Percentiles rank a stretch among this genome's conserved stretches.
Evolutionary conservation across 2,329 filamentous ascomycete genomes (phyloP).

Genomic region (Fusarium camptoceras): DNA sequence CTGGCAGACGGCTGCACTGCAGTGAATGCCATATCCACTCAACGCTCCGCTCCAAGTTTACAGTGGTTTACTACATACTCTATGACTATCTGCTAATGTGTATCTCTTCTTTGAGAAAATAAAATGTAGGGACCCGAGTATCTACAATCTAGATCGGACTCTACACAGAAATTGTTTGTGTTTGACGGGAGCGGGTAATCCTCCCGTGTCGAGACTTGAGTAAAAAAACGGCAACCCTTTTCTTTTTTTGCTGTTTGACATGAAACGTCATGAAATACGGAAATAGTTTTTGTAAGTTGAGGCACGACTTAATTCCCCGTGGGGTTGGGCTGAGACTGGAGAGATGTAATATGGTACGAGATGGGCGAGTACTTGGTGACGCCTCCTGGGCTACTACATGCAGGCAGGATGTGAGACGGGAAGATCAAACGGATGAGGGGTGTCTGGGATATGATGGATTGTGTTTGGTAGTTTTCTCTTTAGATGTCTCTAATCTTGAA

Average conservation of each 20-base stretch:
- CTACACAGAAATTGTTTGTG: conserved; percentile 18
- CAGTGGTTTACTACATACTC: neutral
- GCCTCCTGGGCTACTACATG: conserved; percentile 41
- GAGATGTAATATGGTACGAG: neutral
- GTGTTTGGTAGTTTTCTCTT: neutral
- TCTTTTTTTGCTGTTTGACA: no score
- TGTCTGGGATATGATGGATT: neutral
- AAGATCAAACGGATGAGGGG: conserved; percentile 36
- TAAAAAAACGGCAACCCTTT: no score
- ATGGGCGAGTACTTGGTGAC: neutral
- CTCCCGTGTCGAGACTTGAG: conserved; percentile 35
- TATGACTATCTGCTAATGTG: neutral
- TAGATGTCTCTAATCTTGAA: neutral
- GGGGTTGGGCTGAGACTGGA: neutral
- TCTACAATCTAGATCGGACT: conserved; percentile 22
- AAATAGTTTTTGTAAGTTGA: conserved; percentile 34
- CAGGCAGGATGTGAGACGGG: conserved; percentile 43
- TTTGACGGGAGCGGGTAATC: conserved; percentile 16
- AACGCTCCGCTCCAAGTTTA: neutral
- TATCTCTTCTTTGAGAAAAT: conserved; percentile 5
- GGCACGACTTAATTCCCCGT: conserved; percentile 29
- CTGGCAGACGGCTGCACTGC: conserved; percentile 1
- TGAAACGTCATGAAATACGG: conserved; percentile 24
- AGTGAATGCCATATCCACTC: neutral
- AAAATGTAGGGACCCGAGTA: conserved; percentile 37